A percentile compares a stretch with the other conserved stretches of the same genome.
These are phyloP conservation scores for Pleurotus sapidus DNA, from an alignment of 768 basidiomycete species.

Conservation along the genomic window DNA sequence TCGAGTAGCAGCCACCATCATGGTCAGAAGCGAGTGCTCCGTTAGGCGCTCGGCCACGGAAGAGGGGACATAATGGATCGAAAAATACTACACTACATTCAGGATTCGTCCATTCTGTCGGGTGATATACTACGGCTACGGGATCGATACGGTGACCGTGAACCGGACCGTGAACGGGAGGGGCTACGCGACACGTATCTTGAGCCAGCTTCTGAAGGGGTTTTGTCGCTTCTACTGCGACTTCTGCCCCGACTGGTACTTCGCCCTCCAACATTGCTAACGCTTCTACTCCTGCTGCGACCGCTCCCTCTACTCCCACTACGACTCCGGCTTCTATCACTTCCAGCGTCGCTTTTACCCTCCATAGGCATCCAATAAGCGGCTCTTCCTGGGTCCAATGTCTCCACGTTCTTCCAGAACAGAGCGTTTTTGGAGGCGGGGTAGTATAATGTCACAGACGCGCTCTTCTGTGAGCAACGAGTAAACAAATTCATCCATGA, in stretches of 20 bases:
- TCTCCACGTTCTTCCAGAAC: slow-evolving; percentile 92
- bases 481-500: slow-evolving; percentile 92
- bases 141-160: slow-evolving; percentile 41
- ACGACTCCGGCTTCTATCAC: slow-evolving; percentile 36
- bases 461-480: slow-evolving; percentile 82
- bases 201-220: slow-evolving; percentile 44
- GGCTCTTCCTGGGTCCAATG: slow-evolving; percentile 79
- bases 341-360: slow-evolving; percentile 56
- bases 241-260: slow-evolving; percentile 22
- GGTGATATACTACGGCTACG: slow-evolving; percentile 60
- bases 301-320: slow-evolving; percentile 34
- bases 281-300: slow-evolving; percentile 31
- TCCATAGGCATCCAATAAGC: slow-evolving; percentile 88
- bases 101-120: slow-evolving; percentile 44
- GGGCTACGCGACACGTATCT: slow-evolving; percentile 69
- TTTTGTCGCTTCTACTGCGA: slow-evolving; percentile 24
- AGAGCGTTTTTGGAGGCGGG: slow-evolving; percentile 80
- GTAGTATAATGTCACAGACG: slow-evolving; percentile 95
- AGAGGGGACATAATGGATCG: neutral
- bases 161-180: slow-evolving; percentile 39
- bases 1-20: slow-evolving; percentile 31
- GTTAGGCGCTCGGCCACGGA: neutral
- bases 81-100: neutral
- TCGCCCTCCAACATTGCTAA: slow-evolving; percentile 15
- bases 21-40: neutral